Evolutionary conservation across 2,329 filamentous ascomycete species (phyloP).

Genomic region (Pseudogymnoascus sp.): DNA sequence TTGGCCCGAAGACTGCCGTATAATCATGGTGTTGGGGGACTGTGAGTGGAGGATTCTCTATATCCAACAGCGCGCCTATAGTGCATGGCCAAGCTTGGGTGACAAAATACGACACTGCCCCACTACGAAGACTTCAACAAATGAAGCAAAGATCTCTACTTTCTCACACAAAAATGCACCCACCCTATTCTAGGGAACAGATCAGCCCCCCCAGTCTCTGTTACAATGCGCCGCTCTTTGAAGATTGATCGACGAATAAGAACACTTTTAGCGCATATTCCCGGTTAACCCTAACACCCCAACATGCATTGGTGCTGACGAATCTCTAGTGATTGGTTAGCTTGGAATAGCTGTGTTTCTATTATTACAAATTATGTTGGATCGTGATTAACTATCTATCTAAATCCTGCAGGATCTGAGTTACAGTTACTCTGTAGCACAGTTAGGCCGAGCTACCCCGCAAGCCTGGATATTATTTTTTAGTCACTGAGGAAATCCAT

Average conservation of each 20-base stretch:
- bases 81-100: not conserved
- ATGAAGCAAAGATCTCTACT: constrained; percentile 1
- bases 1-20: not conserved
- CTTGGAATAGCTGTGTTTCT: not conserved
- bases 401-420: not conserved
- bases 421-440: not conserved
- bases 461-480: not conserved
- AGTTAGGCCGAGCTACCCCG: not conserved
- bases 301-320: not conserved
- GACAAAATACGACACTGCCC: not conserved
- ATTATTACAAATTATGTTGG: constrained; percentile 1
- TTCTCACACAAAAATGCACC: not conserved
- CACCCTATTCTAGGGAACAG: not conserved
- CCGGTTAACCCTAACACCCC: not conserved
- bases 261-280: not conserved
- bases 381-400: not conserved
- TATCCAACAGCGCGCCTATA: not conserved
- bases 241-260: not conserved
- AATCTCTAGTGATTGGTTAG: not conserved
- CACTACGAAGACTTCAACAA: not conserved
- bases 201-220: not conserved
- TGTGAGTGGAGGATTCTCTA: not conserved
- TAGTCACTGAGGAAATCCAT: not conserved
- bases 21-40: not conserved
- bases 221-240: not conserved